Base-by-base conservation (phyloP, 148 eudicot species). In the Amaranthus hypochondriacus region DNA sequence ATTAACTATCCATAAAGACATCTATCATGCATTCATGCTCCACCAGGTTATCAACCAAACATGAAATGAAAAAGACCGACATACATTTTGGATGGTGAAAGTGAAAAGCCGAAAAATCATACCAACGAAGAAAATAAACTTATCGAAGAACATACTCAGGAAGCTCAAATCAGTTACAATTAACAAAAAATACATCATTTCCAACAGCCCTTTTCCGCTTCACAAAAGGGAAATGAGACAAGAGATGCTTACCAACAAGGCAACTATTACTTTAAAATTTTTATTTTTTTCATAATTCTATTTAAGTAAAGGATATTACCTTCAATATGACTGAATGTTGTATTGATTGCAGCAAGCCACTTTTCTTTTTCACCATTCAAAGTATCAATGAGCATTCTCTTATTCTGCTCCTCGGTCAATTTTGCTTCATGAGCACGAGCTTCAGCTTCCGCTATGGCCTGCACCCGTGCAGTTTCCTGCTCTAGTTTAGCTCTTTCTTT, bases 301-400 rank as follows among this genome's bases (percentile, higher is more conserved):
- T 28, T 28, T 28, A 28, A 56, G n/a, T 64, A 6, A 12, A 4
- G 10, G 18, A 0, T 49, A 66, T 50, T 65, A 95, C 98, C 98
- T 95, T 90, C 96, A 79, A 95, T 83, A 79, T 95, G 98, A 78
- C 89, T 75, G 79, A 95, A 95, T 73, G 97, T 87, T 55, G 98
- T 88, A 76, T 95, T 95, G 79, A 95, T 92, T 68, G 97, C 96
- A 64, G 96, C 96, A 66, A 95, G 96, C 98, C 97, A 95, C 85
- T 95, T 95, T 66, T 95, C 97, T 73, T 73, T 92, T 82, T 95
- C 98, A 62, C 97, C 98, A 74, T 84, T 83, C 73, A 95, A 81
- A 43, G 69, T 64, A 62, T 92, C 93, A 46, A 92, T 28, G 74
- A 92, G 96, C 97, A 90, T 92, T 82, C 87, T 90, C 80, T 82